A percentile compares a stretch with the other conserved stretches of the same genome.
phyloP scores from a whole-genome alignment of 2,329 filamentous ascomycete genomes.

The Pochonia chlamydosporia region DNA sequence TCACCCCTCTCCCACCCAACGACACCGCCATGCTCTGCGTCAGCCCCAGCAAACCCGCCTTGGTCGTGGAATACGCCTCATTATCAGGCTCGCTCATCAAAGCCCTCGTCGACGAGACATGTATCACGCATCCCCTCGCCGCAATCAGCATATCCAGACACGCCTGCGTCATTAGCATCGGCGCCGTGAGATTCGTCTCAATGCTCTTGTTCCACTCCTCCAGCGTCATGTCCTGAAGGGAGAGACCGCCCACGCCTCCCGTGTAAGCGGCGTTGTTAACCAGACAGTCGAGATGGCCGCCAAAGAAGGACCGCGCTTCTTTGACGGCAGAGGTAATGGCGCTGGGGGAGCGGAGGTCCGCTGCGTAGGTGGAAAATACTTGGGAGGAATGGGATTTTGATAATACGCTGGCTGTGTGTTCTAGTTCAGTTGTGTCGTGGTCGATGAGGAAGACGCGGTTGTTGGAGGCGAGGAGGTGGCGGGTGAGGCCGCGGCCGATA shows the following conservation, averaged over 20 bases:
- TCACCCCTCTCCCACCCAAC: conserved; percentile 34
- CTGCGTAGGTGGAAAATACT: conserved; percentile 10
- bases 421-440: conserved; percentile 29
- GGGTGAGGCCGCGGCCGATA: conserved; percentile 16
- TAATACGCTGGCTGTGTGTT: conserved; percentile 25
- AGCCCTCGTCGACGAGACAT: conserved; percentile 44
- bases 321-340: conserved; percentile 23
- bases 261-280: conserved; percentile 37
- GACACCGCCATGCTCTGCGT: conserved; percentile 42
- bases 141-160: conserved; percentile 19
- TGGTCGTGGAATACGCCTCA: conserved; percentile 43
- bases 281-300: conserved; percentile 30
- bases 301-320: conserved; percentile 26
- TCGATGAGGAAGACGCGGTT: conserved; percentile 35
- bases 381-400: conserved; percentile 6
- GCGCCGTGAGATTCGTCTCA: conserved; percentile 31
- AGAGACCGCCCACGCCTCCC: conserved; percentile 22
- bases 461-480: conserved; percentile 28
- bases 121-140: conserved; percentile 29
- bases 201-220: conserved; percentile 31
- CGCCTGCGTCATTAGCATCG: conserved; percentile 23
- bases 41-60: conserved; percentile 44
- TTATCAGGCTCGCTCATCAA: conserved; percentile 41
- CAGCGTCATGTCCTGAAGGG: conserved; percentile 24
- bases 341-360: conserved; percentile 22